phyloP scores from a whole-genome alignment of 1,284 basidiomycete species.

The Leccinum ponderosum region DNA sequence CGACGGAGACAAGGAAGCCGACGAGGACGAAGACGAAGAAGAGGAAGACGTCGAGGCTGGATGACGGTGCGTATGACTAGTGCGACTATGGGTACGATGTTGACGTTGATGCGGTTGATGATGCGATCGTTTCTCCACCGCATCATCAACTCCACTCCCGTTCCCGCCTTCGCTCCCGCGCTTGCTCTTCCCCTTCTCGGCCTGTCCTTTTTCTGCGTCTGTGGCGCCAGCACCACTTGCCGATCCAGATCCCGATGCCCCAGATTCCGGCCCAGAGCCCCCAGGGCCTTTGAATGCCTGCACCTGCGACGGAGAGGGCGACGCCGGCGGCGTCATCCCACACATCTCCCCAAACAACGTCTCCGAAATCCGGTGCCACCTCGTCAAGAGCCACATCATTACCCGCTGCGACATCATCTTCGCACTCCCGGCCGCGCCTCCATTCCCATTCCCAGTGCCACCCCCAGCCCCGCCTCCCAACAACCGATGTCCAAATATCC shows the following conservation, averaged over 20 bases:
- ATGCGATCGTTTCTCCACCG: not conserved
- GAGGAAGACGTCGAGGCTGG: constrained; percentile 16
- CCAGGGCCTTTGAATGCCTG: not conserved
- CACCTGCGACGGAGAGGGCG: constrained; percentile 8
- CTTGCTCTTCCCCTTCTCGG: constrained; percentile 22
- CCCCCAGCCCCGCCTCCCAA: constrained; percentile 10
- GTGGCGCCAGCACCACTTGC: not conserved
- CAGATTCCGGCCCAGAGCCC: not conserved
- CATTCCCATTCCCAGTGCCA: not conserved
- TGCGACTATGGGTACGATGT: not conserved
- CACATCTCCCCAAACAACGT: constrained; percentile 27
- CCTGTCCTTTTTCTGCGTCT: not conserved
- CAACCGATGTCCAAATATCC: constrained; percentile 31
- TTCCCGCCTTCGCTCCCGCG: not conserved
- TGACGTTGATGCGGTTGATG: not conserved
- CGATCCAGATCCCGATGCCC: not conserved
- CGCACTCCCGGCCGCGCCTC: not conserved
- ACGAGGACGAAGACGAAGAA: constrained; percentile 6
- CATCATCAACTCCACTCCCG: not conserved
- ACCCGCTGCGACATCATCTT: constrained; percentile 28
- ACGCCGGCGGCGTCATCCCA: constrained; percentile 20
- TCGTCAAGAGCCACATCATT: constrained; percentile 31
- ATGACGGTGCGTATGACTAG: not conserved
- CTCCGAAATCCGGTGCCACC: constrained; percentile 30
- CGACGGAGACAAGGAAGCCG: constrained; percentile 7